Conservation (phyloP, 2,329 filamentous ascomycete species). For the Colletotrichum sidae region DNA sequence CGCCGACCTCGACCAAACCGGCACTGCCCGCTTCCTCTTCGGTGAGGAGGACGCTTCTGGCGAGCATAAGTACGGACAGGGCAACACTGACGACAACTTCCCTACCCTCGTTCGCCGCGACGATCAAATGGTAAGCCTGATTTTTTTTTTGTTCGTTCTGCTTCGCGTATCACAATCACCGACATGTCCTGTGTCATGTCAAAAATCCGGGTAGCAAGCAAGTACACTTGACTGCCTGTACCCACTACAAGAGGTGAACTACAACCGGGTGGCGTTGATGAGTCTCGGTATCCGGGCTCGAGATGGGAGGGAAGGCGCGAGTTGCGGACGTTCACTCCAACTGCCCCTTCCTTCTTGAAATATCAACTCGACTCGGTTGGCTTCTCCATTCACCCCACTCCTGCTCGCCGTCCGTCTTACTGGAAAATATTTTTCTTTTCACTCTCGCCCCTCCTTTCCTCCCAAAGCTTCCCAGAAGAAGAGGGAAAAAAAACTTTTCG, state of each 20-base stretch:
- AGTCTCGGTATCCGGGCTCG: neutral
- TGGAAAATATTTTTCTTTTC: constrained; percentile 17
- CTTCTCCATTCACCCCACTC: neutral
- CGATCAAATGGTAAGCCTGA: constrained; percentile 63
- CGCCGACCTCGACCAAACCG: constrained; percentile 81
- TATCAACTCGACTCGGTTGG: neutral
- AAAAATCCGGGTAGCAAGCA: constrained; percentile 4
- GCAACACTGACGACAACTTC: constrained; percentile 82
- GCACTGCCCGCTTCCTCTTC: constrained; percentile 88
- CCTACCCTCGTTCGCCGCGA: constrained; percentile 82
- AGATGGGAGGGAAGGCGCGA: constrained; percentile 22
- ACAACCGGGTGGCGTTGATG: no score
- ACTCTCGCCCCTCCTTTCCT: constrained; percentile 17
- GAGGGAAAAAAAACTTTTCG: neutral
- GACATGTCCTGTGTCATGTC: neutral
- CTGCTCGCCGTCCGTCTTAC: constrained; percentile 1
- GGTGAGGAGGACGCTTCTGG: constrained; percentile 79
- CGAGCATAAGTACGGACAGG: constrained; percentile 76
- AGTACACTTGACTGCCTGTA: constrained; percentile 3
- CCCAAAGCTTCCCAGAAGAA: neutral
- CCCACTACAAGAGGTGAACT: no score
- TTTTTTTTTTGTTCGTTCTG: neutral
- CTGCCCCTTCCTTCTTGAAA: no score
- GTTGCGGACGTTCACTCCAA: neutral
- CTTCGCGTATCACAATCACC: neutral